phyloP scores from a whole-genome alignment of 2,329 filamentous ascomycete genomes.

The Cercospora zeae-maydis region DNA sequence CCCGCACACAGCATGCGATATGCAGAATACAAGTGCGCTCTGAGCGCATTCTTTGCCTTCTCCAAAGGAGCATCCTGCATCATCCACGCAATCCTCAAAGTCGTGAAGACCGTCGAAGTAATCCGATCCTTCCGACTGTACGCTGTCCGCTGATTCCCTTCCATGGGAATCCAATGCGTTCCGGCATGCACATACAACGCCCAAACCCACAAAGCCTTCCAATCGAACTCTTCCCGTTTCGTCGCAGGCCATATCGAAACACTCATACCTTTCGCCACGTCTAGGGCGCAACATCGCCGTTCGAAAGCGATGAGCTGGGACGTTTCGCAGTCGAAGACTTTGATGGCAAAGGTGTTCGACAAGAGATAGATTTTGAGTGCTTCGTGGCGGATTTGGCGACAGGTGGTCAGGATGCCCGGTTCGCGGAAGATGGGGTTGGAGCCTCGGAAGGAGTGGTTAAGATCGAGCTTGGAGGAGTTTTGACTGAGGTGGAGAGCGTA shows the following conservation, averaged over 20 bases:
- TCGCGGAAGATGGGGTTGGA: conserved; percentile 9
- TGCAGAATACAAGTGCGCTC: conserved; percentile 6
- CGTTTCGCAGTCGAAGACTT: conserved; percentile 7
- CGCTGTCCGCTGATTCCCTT: not conserved
- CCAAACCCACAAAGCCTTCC: conserved; percentile 5
- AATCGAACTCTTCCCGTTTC: not conserved
- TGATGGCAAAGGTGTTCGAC: conserved; percentile 5
- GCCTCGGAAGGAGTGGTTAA: conserved; percentile 5
- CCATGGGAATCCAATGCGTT: conserved; percentile 1
- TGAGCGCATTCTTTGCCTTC: not conserved
- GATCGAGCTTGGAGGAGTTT: conserved; percentile 3
- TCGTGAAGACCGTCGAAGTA: conserved; percentile 3
- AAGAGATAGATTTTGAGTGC: conserved; percentile 8
- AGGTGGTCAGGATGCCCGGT: conserved; percentile 6
- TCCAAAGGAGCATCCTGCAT: conserved; percentile 8
- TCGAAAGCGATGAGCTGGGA: conserved; percentile 1
- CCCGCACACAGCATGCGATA: conserved; percentile 11
- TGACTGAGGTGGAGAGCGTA: conserved; percentile 8
- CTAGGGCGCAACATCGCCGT: not conserved
- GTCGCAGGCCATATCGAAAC: conserved; percentile 8
- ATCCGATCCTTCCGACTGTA: conserved; percentile 3
- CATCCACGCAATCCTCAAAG: conserved; percentile 9
- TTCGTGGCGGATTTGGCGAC: conserved; percentile 10
- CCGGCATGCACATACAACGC: conserved; percentile 6
- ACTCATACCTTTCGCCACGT: not conserved